Conservation (phyloP, 805 yeast genomes). For the Myxozyma lipomycoides region DNA sequence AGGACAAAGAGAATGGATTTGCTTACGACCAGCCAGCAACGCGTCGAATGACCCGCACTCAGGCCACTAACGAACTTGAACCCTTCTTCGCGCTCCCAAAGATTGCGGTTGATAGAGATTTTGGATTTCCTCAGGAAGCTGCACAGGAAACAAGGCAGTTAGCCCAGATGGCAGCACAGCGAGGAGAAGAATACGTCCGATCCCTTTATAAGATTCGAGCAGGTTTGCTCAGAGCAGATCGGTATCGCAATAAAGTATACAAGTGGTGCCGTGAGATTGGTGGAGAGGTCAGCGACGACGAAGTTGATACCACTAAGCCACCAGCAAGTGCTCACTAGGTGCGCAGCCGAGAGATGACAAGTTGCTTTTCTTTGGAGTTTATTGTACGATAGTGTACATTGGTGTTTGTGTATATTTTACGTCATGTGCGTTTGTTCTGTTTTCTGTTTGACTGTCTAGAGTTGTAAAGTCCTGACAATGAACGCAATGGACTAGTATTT, state of each 20-base stretch:
- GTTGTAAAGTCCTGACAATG: too few relatives aligned
- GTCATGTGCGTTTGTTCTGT: background rate
- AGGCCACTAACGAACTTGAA: slow-evolving; percentile 43
- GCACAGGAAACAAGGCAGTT: slow-evolving; percentile 70
- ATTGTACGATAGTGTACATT: background rate
- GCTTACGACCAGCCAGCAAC: slow-evolving; percentile 21
- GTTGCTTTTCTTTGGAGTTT: background rate
- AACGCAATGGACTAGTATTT: too few relatives aligned
- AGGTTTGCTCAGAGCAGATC: slow-evolving; percentile 73
- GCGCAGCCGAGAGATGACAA: too few relatives aligned
- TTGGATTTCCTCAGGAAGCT: slow-evolving; percentile 50
- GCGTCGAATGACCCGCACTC: slow-evolving; percentile 34
- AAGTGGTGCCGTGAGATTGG: slow-evolving; percentile 51
- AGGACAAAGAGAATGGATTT: slow-evolving; percentile 4
- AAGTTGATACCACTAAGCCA: background rate
- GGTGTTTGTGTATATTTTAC: background rate
- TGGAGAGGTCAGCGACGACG: slow-evolving; percentile 26
- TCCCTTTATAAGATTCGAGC: slow-evolving; percentile 68
- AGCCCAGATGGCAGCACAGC: slow-evolving; percentile 73
- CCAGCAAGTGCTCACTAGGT: background rate
- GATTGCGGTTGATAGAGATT: slow-evolving; percentile 46
- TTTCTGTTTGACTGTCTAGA: background rate
- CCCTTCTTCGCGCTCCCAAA: slow-evolving; percentile 67
- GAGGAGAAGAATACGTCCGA: slow-evolving; percentile 80
- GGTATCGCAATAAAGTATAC: slow-evolving; percentile 63